These are phyloP conservation scores for Rhodamnia argentea DNA, from an alignment of 345 rosid genomes.

Conservation along the genomic window DNA sequence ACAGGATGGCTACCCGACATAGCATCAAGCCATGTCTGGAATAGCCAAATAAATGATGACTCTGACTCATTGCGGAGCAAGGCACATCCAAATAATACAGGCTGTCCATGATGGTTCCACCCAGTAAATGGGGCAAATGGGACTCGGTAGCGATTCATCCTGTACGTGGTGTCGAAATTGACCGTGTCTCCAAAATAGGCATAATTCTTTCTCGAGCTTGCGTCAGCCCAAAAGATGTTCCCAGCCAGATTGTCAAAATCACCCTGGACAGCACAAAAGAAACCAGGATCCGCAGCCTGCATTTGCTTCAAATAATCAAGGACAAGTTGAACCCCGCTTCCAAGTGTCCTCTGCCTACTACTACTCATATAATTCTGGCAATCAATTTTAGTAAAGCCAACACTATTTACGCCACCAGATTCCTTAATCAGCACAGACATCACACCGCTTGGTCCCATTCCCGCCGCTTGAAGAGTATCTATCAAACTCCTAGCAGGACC, in stretches of 20 bases:
- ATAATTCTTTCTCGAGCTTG: slow-evolving; percentile 41
- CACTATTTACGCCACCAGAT: slow-evolving; percentile 37
- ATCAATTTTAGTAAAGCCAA: slow-evolving; percentile 38
- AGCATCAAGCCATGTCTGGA: slow-evolving; percentile 68
- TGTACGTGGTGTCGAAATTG: slow-evolving; percentile 43
- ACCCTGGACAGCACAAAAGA: slow-evolving; percentile 52
- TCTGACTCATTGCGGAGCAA: slow-evolving; percentile 50
- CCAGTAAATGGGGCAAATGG: slow-evolving; percentile 74
- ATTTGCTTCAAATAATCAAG: slow-evolving; percentile 54
- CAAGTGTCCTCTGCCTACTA: slow-evolving; percentile 25
- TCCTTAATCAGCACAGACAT: slow-evolving; percentile 41
- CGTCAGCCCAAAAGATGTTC: slow-evolving; percentile 68
- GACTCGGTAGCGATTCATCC: slow-evolving; percentile 24
- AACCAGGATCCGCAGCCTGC: slow-evolving; percentile 48
- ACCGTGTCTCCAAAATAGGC: slow-evolving; percentile 55
- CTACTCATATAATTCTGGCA: slow-evolving; percentile 12
- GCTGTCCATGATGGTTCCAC: slow-evolving; percentile 67
- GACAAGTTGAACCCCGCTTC: slow-evolving; percentile 42
- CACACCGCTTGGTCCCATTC: slow-evolving; percentile 38
- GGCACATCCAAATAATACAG: slow-evolving; percentile 67
- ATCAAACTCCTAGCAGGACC: slow-evolving; percentile 39
- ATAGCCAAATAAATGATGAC: slow-evolving; percentile 57
- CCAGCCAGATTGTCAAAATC: slow-evolving; percentile 28
- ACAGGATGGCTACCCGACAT: slow-evolving; percentile 55
- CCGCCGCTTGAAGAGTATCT: slow-evolving; percentile 41